Evolutionary conservation across 345 rosid genomes (phyloP), one percentile per base, ranked within the genome.

Genomic region (Abelmoschus esculentus): DNA sequence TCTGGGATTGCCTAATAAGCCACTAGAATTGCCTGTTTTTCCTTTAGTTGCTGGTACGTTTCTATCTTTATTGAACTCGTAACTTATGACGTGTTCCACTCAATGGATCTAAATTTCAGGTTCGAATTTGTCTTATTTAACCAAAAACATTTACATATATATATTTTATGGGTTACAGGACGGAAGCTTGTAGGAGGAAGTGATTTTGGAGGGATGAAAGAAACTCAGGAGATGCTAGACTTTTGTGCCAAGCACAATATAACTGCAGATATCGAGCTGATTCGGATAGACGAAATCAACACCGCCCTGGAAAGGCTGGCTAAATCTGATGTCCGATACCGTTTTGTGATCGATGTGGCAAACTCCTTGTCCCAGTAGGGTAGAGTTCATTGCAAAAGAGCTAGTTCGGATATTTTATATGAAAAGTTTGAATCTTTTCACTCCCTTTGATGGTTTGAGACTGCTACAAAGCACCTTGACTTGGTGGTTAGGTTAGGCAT

Each of bases 251-350:
- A 90, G 83, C 96, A 87, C 67, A 83, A 82, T 34, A 86, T 87
- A 50, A 36, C 84, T 13, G 82, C 98, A 8, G 97, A 93, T 70
- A 86, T 93, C 46, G 98, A 93, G 80, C 78, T 90, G 72, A 85
- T 89, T 22, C 75, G 49, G 76, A 87, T 90, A 79, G 90, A 89
- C 55, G 78, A 90, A 38, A 82, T 93, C 76, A 89, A 86, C 77
- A 29, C 80, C 4, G 97, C 98, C 11, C 84, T 90, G 86, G 96
- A 89, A 2, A 85, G 97, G 84, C 96, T 93, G 56, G 91, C 89
- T 7, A 93, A 85, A 73, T 83, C 96, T n/a, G 97, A 93, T 82
- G 95, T 93, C 78, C 79, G 81, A 73, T 90, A 90, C 78, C 86
- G 96, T 69, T 93, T 93, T 70, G 97, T 93, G 74, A 89, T 93